A percentile compares a stretch with the other conserved stretches of the same genome.
Conservation (phyloP, 768 basidiomycete species). For the Pisolithus albus region DNA sequence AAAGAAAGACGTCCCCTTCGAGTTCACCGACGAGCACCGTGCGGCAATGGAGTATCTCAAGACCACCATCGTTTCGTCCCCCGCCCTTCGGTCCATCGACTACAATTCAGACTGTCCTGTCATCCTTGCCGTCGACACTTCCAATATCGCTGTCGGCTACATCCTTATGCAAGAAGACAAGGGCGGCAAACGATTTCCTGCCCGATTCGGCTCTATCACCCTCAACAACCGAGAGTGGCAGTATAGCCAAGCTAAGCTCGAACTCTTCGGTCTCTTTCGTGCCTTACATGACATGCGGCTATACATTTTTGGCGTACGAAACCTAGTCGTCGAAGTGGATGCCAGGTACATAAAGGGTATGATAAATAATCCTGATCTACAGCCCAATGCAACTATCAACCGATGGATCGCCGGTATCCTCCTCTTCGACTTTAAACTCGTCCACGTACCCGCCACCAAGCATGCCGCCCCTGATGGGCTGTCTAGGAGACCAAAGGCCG, state of each 20-base stretch:
- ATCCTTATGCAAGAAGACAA: conserved; percentile 13
- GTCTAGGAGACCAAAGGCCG: background rate
- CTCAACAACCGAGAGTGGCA: conserved; percentile 20
- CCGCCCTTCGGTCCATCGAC: background rate
- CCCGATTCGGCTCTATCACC: conserved; percentile 33
- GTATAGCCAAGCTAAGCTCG: conserved; percentile 21
- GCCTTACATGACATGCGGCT: background rate
- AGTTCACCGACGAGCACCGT: conserved; percentile 8
- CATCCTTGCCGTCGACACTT: conserved; percentile 20
- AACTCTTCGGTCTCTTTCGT: conserved; percentile 9
- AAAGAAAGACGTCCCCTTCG: conserved; percentile 21
- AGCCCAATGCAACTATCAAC: background rate
- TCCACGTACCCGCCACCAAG: background rate
- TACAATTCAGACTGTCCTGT: background rate
- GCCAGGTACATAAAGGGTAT: background rate
- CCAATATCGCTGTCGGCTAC: conserved; percentile 29
- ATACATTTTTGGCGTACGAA: background rate
- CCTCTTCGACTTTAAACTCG: background rate
- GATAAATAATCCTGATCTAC: background rate
- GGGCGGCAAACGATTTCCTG: conserved; percentile 15
- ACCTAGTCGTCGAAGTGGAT: background rate
- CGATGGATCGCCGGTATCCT: background rate
- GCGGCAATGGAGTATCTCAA: conserved; percentile 19
- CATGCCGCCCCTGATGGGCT: background rate
- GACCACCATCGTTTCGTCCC: conserved; percentile 5